Base-by-base conservation (phyloP, 805 yeast species). In the Diddensiella caesifluorescens region DNA sequence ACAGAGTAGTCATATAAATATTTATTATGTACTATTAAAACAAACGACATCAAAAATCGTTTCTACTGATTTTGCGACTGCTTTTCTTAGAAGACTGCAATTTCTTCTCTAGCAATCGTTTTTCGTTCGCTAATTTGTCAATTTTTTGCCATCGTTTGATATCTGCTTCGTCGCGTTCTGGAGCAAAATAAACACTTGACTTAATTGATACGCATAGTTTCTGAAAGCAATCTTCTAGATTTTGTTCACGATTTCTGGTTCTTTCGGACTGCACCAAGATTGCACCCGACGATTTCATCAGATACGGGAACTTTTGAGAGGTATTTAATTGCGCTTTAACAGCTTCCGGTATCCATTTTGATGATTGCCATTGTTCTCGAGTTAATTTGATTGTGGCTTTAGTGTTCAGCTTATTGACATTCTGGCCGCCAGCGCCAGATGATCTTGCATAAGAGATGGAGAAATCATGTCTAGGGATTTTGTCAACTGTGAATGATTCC, bases 371-470 rank as follows among this genome's bases (percentile, higher is more conserved):
- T 26, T 66, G 57, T 4, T 60, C 60, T 0, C 67, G 59, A 5
- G 57, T 60, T 42, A 80, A 52, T 4, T 74, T 64, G 15, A 85
- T 56, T 0, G 85, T 79, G 5, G 88, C 85, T 53, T 84, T 80
- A 1, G 83, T 71, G 22, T 65, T 69, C 43, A 64, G 68, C 52
- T 85, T 85, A 59, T 85, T 85, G 7, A 86, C 94, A 54, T 86
- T 81, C 52, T 85, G 95, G 0, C 95, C 95, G 1, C 95, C 95
- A 0, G 95, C 86, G 0, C 95, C 95, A 25, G 88, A 75, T 0
- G 92, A 73, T 44, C 89, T 60, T 40, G 77, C 66, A 54, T 62
- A 80, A 3, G 68, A 48, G 1, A 73, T 55, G 2, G 63, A 61
- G 51, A 80, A 79, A 12, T 59, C 51, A 13, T 58, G 48, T 10